Conservation (phyloP, 2,329 filamentous ascomycete species). For the Aspergillus ustus region DNA sequence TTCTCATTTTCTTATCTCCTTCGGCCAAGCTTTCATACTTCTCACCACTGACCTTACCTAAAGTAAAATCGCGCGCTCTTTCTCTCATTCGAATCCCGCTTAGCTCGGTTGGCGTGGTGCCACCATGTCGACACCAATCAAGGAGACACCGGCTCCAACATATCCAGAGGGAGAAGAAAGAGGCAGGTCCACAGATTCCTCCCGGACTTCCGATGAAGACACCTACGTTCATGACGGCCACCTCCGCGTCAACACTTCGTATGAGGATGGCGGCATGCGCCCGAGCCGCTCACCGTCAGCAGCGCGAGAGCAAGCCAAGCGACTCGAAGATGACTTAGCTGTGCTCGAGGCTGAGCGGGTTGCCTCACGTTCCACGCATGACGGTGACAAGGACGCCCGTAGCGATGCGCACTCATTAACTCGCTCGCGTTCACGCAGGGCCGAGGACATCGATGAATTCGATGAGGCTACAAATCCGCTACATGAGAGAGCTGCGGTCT, state of each 20-base stretch:
- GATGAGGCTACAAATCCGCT: conserved; percentile 70
- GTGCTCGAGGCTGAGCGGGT: conserved; percentile 68
- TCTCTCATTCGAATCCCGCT: not conserved
- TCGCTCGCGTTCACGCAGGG: conserved; percentile 56
- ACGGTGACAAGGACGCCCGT: conserved; percentile 35
- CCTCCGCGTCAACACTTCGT: conserved; percentile 34
- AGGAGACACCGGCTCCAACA: conserved; percentile 34
- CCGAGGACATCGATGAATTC: conserved; percentile 68
- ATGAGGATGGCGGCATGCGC: conserved; percentile 21
- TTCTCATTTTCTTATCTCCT: not conserved
- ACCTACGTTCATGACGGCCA: conserved; percentile 34
- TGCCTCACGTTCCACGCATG: conserved; percentile 51
- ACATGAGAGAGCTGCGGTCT: conserved; percentile 68
- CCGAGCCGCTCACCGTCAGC: conserved; percentile 56
- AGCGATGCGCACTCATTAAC: conserved; percentile 52
- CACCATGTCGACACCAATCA: conserved; percentile 42
- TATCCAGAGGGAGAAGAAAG: conserved; percentile 33
- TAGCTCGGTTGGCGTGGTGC: conserved; percentile 30
- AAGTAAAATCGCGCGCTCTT: not conserved
- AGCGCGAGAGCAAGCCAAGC: conserved; percentile 62
- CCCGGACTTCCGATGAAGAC: conserved; percentile 36
- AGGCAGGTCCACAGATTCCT: conserved; percentile 30
- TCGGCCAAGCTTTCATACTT: not conserved
- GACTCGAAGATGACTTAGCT: conserved; percentile 69
- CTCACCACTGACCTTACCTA: not conserved